Evolutionary conservation across 2,329 filamentous ascomycete genomes (phyloP), one percentile per base, ranked within the genome.

Genomic region (Penicillium thymicola): DNA sequence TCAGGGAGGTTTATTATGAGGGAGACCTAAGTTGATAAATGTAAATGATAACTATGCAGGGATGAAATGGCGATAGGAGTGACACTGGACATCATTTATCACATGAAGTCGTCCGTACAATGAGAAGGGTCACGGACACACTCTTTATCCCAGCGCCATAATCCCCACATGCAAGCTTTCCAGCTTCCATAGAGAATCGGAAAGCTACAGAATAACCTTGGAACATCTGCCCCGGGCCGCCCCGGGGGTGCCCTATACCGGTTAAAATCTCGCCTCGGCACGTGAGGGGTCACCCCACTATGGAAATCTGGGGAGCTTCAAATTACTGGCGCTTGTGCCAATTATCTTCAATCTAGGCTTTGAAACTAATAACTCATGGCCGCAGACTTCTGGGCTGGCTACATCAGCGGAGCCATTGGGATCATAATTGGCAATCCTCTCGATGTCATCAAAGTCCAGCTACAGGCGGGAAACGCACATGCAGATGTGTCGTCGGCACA

Each of bases 311-410:
- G 57, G 57, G 54, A 45, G 37, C 30, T 44, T 44, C 30, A 23
- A 34, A 28, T 38, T 32, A 51, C 59, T 41, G 32, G 18, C n/a
- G 14, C 21, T 30, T 45, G 13, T 44, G 36, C 34, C 36, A 34
- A 27, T 34, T 16, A 34, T 40, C 36, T 32, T 18, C 21, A 38
- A 36, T 27, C 21, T 47, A 4, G 16, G 14, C 21, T 14, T 46
- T 28, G 28, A 51, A 55, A 54, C 30, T 32, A 25, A 41, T 32
- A 27, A 47, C 43, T 37, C 49, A 93, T 94, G 89, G 90, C 89
- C 49, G 85, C 90, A 65, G 92, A 96, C 72, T 97, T 97, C 75
- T 96, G 90, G 89, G 90, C 92, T 56, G 92, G 92, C 68, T 97
- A 96, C 74, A 77, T 94, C 59, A 93, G 89, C 70, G 93, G 93